These are phyloP conservation scores for Isatis tinctoria DNA, from an alignment of 345 rosid species.

Conservation along the genomic window DNA sequence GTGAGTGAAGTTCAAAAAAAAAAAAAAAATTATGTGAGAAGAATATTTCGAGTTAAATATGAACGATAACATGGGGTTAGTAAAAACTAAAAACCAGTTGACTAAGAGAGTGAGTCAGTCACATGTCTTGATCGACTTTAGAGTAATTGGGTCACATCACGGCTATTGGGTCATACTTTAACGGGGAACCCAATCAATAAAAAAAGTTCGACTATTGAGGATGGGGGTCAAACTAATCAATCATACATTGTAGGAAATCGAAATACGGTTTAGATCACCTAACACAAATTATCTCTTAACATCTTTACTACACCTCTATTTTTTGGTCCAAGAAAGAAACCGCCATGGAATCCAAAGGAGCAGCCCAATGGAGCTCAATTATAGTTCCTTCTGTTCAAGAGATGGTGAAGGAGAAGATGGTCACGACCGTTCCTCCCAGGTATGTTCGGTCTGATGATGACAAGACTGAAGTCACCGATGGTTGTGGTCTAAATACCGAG, in stretches of 20 bases:
- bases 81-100: neutral
- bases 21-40: no score
- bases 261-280: neutral
- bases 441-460: constrained; percentile 12
- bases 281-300: neutral
- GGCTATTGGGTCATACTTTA: neutral
- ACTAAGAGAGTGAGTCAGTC: neutral
- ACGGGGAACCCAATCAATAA: neutral
- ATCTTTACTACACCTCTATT: neutral
- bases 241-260: neutral
- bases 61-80: neutral
- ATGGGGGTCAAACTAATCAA: neutral
- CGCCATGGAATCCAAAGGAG: constrained; percentile 22
- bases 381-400: constrained; percentile 30
- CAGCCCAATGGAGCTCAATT: constrained; percentile 18
- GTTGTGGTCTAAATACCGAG: neutral
- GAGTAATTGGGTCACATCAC: neutral
- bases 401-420: constrained; percentile 21
- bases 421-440: constrained; percentile 25
- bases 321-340: neutral
- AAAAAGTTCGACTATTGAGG: neutral
- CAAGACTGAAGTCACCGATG: neutral
- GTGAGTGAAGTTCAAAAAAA: no score
- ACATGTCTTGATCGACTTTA: neutral
- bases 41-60: neutral